Evolutionary conservation across 2,329 filamentous ascomycete species (phyloP).

Genomic region (Exutisphaerella laricina): DNA sequence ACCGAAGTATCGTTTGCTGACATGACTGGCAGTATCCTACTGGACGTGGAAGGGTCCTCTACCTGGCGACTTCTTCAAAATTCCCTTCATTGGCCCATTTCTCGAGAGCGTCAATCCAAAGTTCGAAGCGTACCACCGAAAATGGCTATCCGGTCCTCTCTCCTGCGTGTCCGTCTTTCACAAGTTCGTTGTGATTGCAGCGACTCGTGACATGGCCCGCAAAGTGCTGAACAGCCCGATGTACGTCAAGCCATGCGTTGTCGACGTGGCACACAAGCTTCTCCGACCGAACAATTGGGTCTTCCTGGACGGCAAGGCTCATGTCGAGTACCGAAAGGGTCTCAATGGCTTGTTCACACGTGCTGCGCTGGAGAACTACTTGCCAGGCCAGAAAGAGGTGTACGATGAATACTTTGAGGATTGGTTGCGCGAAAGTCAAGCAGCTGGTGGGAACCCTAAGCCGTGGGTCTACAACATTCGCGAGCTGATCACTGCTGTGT

Average conservation of each 20-base stretch:
- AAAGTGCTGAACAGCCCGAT: constrained; percentile 93
- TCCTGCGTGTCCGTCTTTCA: constrained; percentile 99
- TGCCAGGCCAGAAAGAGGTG: constrained; percentile 87
- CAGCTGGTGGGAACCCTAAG: constrained; percentile 65
- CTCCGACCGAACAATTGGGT: constrained; percentile 93
- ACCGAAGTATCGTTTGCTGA: constrained; percentile 14
- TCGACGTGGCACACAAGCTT: constrained; percentile 89
- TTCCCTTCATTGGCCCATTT: constrained; percentile 74
- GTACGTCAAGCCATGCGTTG: constrained; percentile 93
- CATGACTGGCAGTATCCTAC: constrained; percentile 39
- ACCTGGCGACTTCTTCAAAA: constrained; percentile 44
- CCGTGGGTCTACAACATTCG: constrained; percentile 91
- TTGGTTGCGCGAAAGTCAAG: constrained; percentile 66
- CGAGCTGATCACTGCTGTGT: constrained; percentile 90
- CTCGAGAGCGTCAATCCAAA: constrained; percentile 86
- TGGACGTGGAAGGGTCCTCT: constrained; percentile 44
- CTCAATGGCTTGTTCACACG: constrained; percentile 92
- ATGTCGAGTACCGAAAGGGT: constrained; percentile 96
- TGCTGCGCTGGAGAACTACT: constrained; percentile 77
- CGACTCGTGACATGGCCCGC: constrained; percentile 87
- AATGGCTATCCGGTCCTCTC: constrained; percentile 85
- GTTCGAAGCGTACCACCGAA: constrained; percentile 83
- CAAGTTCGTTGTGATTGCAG: constrained; percentile 99
- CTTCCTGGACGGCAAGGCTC: constrained; percentile 88
- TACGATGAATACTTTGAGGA: constrained; percentile 80